Base-by-base conservation (phyloP, 177 flowering plant species). In the Vitis hybrid region DNA sequence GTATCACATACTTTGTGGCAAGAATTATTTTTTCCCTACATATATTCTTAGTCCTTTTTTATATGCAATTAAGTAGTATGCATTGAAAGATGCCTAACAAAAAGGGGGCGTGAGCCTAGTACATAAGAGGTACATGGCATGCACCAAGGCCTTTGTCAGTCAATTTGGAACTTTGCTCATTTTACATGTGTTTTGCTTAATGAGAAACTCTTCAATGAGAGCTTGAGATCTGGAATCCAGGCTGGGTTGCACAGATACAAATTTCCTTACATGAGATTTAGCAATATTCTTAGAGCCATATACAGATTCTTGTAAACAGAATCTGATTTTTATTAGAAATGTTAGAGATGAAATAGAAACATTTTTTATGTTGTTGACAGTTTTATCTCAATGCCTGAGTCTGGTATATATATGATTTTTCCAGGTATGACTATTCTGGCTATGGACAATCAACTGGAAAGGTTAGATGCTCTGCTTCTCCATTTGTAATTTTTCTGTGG, bases 391-490 rank as follows among this genome's bases (percentile, higher is more conserved):
- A 20, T 50, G 51, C 50, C 50, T 61, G 62, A 65, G 64, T 30
- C 21, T 61, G 13, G 46, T 50, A 41, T 60, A 41, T 60, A 56
- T 6, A 11, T 65, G 53, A 51, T 64, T 48, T 79, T 63, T 72
- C 51, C 77, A 92, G 97, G 82, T 92, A 91, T 76, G 97, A 92
- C 77, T 92, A 92, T 76, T 91, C 97, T 73, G 97, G 97, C 41
- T 92, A 92, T 81, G 97, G 97, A 67, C 96, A 85, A 68, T 92
- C 97, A 50, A 83, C 90, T 11, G 97, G 97, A 78, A 92, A 91
- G 97, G 97, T 92, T 58, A 15, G 84, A 69, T 64, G 48, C 59
- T 68, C 68, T 20, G 20, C 54, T 65, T 69, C 60, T 63, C 17
- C 24, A 30, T 64, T 66, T 61, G 24, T 62, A 24, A 21, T 49